Conservation (phyloP, 2,329 filamentous ascomycete species). For the Penicillium sp. region DNA sequence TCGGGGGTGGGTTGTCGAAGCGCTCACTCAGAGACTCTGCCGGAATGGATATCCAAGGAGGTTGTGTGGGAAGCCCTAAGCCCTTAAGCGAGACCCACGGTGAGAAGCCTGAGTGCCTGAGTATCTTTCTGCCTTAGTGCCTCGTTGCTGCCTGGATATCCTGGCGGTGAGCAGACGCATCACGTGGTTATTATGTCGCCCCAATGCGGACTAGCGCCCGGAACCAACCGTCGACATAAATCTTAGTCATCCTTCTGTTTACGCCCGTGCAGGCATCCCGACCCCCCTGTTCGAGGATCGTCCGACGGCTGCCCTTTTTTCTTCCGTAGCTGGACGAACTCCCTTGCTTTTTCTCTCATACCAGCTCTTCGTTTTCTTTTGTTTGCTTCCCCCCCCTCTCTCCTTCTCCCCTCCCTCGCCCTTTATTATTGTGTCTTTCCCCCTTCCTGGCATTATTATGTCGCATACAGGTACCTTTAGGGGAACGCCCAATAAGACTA, state of each 20-base stretch:
- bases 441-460: constrained; percentile 51
- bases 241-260: constrained; percentile 26
- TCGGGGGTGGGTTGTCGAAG: constrained; percentile 45
- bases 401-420: constrained; percentile 15
- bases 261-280: constrained; percentile 17
- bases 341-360: constrained; percentile 23
- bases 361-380: constrained; percentile 18
- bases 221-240: constrained; percentile 20
- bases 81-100: constrained; percentile 43
- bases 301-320: constrained; percentile 31
- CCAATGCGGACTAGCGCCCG: constrained; percentile 25
- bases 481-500: constrained; percentile 59
- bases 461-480: constrained; percentile 64
- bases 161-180: not conserved
- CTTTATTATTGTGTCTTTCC: constrained; percentile 22
- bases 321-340: constrained; percentile 22
- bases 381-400: constrained; percentile 19
- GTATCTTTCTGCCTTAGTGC: not conserved
- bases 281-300: constrained; percentile 31
- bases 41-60: constrained; percentile 38
- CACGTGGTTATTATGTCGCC: constrained; percentile 14
- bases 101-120: constrained; percentile 26
- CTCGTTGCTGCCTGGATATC: constrained; percentile 4
- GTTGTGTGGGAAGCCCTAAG: constrained; percentile 45
- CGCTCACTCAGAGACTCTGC: constrained; percentile 38